Evolutionary conservation across 1,284 basidiomycete genomes (phyloP).

Genomic region (Sanghuangporus sanghuang): DNA sequence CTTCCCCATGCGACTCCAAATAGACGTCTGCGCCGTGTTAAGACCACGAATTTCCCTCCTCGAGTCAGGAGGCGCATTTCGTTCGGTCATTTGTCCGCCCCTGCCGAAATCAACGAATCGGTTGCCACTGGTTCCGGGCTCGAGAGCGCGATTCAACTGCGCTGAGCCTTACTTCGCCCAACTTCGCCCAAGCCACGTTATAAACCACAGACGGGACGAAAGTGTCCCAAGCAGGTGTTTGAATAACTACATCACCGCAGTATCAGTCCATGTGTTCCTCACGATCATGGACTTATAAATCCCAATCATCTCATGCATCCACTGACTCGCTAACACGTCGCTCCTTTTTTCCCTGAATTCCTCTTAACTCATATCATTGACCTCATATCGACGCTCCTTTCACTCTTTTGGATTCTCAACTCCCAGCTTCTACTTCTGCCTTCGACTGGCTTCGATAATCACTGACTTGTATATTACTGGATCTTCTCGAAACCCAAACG

Average conservation of each 20-base stretch:
- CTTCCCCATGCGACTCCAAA: conserved; percentile 7
- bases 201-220: neutral
- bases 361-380: neutral
- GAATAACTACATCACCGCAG: neutral
- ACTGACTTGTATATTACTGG: neutral
- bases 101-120: conserved; percentile 11
- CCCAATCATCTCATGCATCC: neutral
- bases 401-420: neutral
- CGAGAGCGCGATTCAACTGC: conserved; percentile 17
- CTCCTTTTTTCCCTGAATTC: neutral
- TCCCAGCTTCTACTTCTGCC: neutral
- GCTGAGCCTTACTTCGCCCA: neutral
- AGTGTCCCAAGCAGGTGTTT: neutral
- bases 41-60: conserved; percentile 20
- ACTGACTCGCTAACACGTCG: neutral
- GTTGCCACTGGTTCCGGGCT: conserved; percentile 14
- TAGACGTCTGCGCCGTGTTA: conserved; percentile 20
- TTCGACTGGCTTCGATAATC: neutral
- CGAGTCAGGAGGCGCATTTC: conserved; percentile 17
- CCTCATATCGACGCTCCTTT: neutral
- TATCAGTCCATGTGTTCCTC: neutral
- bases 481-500: neutral
- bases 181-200: neutral
- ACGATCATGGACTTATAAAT: neutral
- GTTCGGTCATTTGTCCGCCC: conserved; percentile 17